Base-by-base conservation (phyloP, 805 yeast species). In the Pichia ethanolica region DNA sequence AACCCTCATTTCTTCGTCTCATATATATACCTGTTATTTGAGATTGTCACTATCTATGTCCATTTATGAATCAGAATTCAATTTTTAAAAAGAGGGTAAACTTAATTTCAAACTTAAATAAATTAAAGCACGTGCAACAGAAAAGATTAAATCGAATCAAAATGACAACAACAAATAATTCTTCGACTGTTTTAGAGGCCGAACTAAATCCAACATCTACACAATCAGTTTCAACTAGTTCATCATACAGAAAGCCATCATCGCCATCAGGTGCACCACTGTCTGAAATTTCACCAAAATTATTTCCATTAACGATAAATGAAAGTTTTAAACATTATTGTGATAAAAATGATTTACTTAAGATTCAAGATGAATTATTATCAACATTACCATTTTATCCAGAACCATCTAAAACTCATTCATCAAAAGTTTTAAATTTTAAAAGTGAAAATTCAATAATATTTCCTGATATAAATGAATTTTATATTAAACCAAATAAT, bases 391-490 rank as follows among this genome's bases (percentile, higher is more conserved):
- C 89, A 1, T 82, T 79, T 59, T 81, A 67, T 54, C 86, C 86
- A 0, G 68, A 70, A 10, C 64, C 77, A 0, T 80, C 80, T 48
- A 73, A 73, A 5, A 71, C 66, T 5, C 68, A 85, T 34, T 51
- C 56, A 1, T 75, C 79, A 13, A 57, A 71, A 47, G 63, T 82
- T 13, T 61, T 80, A 33, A 72, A 82, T 54, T 81, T 87, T 4
- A 72, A 75, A 25, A 82, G 79, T 41, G 59, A 70, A 14, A 42
- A 55, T 11, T 62, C 59, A 5, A 33, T 41, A 11, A 46, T 51
- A 1, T 77, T 77, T 7, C 69, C 79, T 32, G 78, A 68, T 57
- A 82, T 90, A 50, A 91, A 90, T 67, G 98, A 91, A 66, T 81
- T 89, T 51, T 75, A 70, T 53, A 76, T 90, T 34, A 53, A 72